Evolutionary conservation across 1,284 basidiomycete genomes (phyloP), one percentile per base, ranked within the genome.

Genomic region (Leccinum fallax): DNA sequence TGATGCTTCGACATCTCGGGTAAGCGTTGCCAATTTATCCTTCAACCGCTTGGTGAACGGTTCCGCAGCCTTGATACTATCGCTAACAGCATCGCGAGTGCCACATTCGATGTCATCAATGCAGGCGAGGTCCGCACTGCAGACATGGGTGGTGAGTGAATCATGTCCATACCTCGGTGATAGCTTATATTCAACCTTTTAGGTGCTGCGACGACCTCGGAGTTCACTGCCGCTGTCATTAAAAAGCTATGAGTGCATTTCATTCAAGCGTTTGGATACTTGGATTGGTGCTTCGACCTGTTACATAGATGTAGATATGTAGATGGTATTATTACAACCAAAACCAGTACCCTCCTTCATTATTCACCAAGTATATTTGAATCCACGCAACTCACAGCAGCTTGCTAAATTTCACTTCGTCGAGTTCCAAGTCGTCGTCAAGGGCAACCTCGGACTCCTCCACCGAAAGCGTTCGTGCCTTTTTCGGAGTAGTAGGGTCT

Each of bases 1-100:
- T 99, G 97, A 94, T 99, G 93, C 86, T 99, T 69, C 85, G 97
- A 71, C 97, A 99, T 80, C 88, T 99, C 65, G 97, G 96, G 88
- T 92, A 72, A 64, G 84, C 59, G 11, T 53, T 34, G 9, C 55
- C 10, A 11, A 13, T 54, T 43, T 32, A 48, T 48, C 51, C 9
- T 40, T 61, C 55, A 19, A 58, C 28, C 55, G 57, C 32, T 40
- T 63, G 59, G 65, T 58, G 38, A 49, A 57, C 36, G 53, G 58
- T 40, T 46, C 64, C 49, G 10, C 61, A 93, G 93, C 59, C 89
- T 99, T 66, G 95, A 98, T 79, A 81, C 89, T 70, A 91, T 98
- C 74, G 97, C 97, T 61, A 98, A 99, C 84, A 89, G 83, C 75
- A 98, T 99, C 73, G 95, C 97, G 52, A 84, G 86, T 66, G 92